phyloP scores from a whole-genome alignment of 2,329 filamentous ascomycete genomes.

The Botrytis paeoniae region DNA sequence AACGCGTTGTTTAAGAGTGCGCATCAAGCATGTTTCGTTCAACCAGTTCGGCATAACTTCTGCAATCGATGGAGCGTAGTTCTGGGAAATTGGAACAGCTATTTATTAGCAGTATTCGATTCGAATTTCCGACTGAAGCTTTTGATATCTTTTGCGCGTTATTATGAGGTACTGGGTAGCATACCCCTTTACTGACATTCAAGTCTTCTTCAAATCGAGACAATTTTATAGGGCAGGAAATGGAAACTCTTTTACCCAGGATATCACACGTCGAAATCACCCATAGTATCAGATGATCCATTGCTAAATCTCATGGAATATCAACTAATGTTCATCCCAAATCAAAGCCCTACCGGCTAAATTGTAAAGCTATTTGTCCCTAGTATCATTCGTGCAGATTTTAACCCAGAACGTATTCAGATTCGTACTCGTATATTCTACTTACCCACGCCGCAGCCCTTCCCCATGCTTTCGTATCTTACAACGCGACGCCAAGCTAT shows the following conservation, averaged over 20 bases:
- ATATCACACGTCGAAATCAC: neutral
- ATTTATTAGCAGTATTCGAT: constrained; percentile 23
- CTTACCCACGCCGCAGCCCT: neutral
- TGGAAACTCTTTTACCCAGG: neutral
- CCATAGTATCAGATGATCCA: neutral
- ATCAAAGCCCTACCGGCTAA: neutral
- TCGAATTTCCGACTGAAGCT: constrained; percentile 9
- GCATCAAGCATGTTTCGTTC: constrained; percentile 20
- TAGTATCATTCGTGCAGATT: neutral
- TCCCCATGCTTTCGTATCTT: neutral
- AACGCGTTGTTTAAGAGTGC: constrained; percentile 56
- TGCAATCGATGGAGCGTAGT: constrained; percentile 22
- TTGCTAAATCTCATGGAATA: neutral
- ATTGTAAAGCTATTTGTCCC: constrained; percentile 5
- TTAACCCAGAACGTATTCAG: neutral
- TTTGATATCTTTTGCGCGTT: neutral
- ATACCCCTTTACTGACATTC: neutral
- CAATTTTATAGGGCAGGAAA: neutral
- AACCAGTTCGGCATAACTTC: constrained; percentile 30
- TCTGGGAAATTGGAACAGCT: constrained; percentile 17
- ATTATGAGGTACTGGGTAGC: neutral
- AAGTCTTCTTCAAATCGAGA: neutral
- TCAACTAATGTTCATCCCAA: neutral
- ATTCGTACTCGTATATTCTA: neutral
- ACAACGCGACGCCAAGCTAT: neutral